These are phyloP conservation scores for Pseudogymnoascus sp. DNA, from an alignment of 2,329 filamentous ascomycete genomes.

Conservation along the genomic window DNA sequence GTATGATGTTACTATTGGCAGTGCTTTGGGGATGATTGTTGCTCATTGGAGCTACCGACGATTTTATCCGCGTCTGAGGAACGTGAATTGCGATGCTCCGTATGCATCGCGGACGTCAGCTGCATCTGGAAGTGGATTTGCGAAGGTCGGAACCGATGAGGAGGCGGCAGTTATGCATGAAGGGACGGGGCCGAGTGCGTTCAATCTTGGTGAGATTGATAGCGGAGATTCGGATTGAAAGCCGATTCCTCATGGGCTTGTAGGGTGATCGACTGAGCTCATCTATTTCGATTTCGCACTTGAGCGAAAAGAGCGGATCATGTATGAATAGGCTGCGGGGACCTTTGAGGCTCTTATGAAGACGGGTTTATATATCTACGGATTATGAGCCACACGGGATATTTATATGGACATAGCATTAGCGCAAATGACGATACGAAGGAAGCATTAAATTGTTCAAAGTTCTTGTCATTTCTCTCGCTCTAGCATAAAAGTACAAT, in stretches of 20 bases:
- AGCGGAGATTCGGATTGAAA: not conserved
- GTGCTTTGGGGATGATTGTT: slow-evolving; percentile 48
- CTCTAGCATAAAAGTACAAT: slow-evolving; percentile 8
- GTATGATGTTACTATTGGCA: slow-evolving; percentile 57
- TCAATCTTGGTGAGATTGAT: slow-evolving; percentile 1
- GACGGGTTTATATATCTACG: not conserved
- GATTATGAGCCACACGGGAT: not conserved
- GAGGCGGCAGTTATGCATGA: not conserved
- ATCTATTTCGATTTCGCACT: not conserved
- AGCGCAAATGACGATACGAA: not conserved
- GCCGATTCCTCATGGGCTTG: not conserved
- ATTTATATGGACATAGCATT: not conserved
- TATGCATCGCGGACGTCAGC: slow-evolving; percentile 33
- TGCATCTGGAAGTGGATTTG: slow-evolving; percentile 9
- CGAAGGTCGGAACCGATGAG: slow-evolving; percentile 13
- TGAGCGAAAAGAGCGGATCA: not conserved
- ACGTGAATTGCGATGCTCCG: slow-evolving; percentile 46
- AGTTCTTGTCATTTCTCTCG: slow-evolving; percentile 6
- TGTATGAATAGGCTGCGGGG: not conserved
- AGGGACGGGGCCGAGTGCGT: slow-evolving; percentile 4
- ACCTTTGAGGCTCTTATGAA: not conserved
- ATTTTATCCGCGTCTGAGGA: slow-evolving; percentile 51
- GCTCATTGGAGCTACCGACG: slow-evolving; percentile 59
- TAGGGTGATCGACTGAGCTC: not conserved
- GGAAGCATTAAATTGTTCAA: not conserved